Conservation (phyloP, 371 early-diverging fungal species). For the Mucor indicus region DNA sequence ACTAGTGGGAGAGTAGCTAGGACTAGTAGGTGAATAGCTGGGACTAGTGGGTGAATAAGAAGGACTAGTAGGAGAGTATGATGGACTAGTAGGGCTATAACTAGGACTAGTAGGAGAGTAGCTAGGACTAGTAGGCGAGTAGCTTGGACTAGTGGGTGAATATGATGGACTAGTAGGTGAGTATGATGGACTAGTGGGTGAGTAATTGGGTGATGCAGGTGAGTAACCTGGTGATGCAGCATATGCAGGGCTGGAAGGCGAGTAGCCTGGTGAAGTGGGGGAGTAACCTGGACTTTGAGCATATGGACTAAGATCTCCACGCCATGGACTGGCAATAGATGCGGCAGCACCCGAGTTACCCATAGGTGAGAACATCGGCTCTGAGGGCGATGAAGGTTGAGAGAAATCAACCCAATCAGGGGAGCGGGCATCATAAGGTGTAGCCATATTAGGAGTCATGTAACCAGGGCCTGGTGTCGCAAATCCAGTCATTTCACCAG, state of each 20-base stretch:
- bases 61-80: constrained; percentile 76
- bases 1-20: constrained; percentile 55
- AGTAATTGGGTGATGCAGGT: constrained; percentile 72
- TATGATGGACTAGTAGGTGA: constrained; percentile 68
- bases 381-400: constrained; percentile 54
- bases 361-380: constrained; percentile 67
- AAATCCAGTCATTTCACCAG: constrained; percentile 43
- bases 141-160: constrained; percentile 66
- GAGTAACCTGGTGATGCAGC: constrained; percentile 75
- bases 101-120: constrained; percentile 78
- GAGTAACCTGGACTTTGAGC: constrained; percentile 66
- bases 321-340: constrained; percentile 50
- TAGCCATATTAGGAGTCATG: constrained; percentile 59
- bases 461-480: constrained; percentile 49
- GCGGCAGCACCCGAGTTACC: constrained; percentile 52
- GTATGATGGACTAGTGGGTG: constrained; percentile 65
- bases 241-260: constrained; percentile 57
- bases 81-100: constrained; percentile 76
- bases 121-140: constrained; percentile 64
- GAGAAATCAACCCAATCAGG: constrained; percentile 60
- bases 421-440: constrained; percentile 57
- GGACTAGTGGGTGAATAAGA: constrained; percentile 73
- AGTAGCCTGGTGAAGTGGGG: constrained; percentile 84
- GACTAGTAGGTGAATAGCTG: constrained; percentile 52
- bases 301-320: constrained; percentile 47